These are phyloP conservation scores for Pouteria campechiana DNA, from an alignment of 179 eudicot species.

Conservation along the genomic window DNA sequence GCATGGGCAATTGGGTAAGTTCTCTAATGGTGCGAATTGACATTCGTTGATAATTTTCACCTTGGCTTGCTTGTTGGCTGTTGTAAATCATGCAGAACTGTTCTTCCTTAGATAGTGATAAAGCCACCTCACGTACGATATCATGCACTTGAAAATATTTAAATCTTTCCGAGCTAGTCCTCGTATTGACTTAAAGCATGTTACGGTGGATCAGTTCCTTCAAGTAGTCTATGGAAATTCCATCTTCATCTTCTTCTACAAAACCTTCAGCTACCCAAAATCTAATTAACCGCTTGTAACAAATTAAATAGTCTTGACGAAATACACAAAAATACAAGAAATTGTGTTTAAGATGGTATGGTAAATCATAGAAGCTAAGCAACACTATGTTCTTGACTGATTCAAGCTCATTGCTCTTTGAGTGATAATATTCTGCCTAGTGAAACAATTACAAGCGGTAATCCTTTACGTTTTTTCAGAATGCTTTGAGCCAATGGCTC, in stretches of 20 bases:
- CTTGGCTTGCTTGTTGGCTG: constrained; percentile 5
- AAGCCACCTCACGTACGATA: constrained; percentile 42
- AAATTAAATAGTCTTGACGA: constrained; percentile 32
- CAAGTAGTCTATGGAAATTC: constrained; percentile 24
- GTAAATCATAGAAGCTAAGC: constrained; percentile 50
- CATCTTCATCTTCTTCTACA: constrained; percentile 25
- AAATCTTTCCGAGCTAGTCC: constrained; percentile 20
- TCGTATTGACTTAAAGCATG: constrained; percentile 32
- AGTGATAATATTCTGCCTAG: constrained; percentile 38
- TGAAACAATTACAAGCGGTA: constrained; percentile 54
- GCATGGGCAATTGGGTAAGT: constrained; percentile 6
- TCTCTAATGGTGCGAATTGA: constrained; percentile 10
- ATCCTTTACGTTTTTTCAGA: constrained; percentile 37
- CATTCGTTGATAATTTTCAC: constrained; percentile 8
- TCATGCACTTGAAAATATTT: constrained; percentile 38
- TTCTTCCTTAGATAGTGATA: constrained; percentile 22
- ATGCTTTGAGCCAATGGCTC: constrained; percentile 29
- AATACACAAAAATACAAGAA: constrained; percentile 45
- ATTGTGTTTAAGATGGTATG: constrained; percentile 38
- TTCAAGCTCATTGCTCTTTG: constrained; percentile 19
- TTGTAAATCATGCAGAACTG: constrained; percentile 11
- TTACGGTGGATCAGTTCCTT: constrained; percentile 35
- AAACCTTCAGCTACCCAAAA: constrained; percentile 64
- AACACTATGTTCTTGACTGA: constrained; percentile 28
- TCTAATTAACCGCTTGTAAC: constrained; percentile 25